These are phyloP conservation scores for Graphilbum fragrans DNA, from an alignment of 2,329 filamentous ascomycete species.

Conservation along the genomic window DNA sequence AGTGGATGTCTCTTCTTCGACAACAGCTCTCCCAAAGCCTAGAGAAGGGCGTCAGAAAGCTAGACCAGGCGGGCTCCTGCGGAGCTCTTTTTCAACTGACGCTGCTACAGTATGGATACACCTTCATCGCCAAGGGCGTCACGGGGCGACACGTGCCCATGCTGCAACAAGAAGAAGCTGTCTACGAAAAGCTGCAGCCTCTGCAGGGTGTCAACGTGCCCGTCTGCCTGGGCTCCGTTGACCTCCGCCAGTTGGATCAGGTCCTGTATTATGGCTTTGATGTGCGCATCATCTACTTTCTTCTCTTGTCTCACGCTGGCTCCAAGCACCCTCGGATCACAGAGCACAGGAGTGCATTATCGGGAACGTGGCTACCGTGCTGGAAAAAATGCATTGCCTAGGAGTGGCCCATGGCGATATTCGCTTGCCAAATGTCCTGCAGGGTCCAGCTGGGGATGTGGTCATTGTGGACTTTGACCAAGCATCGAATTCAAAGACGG, in stretches of 20 bases:
- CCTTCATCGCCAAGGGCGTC: slow-evolving; percentile 26
- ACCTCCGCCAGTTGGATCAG: slow-evolving; percentile 3
- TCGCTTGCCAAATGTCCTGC: slow-evolving; percentile 5
- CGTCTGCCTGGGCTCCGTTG: slow-evolving; percentile 7
- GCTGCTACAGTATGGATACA: slow-evolving; percentile 28
- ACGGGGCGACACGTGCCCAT: neutral
- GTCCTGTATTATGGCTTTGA: slow-evolving; percentile 5
- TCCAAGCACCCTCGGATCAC: neutral
- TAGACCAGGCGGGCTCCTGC: slow-evolving; percentile 19
- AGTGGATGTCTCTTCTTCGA: slow-evolving; percentile 3
- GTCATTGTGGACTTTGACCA: slow-evolving; percentile 5
- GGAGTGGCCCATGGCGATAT: slow-evolving; percentile 7
- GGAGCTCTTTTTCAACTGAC: slow-evolving; percentile 28
- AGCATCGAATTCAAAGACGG: neutral
- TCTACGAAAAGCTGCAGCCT: slow-evolving; percentile 3
- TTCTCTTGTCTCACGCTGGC: slow-evolving; percentile 7
- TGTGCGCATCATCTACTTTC: slow-evolving; percentile 6
- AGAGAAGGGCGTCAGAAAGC: slow-evolving; percentile 17
- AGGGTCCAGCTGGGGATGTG: neutral
- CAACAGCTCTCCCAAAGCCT: slow-evolving; percentile 10
- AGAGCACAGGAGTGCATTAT: neutral
- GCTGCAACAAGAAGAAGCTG: slow-evolving; percentile 5
- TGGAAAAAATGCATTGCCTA: slow-evolving; percentile 3
- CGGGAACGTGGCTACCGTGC: neutral
- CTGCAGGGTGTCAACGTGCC: slow-evolving; percentile 7